A percentile compares a stretch with the other conserved stretches of the same genome.
Conservation (phyloP, 352 stramenopile genomes). For the Globisporangium parvum region DNA sequence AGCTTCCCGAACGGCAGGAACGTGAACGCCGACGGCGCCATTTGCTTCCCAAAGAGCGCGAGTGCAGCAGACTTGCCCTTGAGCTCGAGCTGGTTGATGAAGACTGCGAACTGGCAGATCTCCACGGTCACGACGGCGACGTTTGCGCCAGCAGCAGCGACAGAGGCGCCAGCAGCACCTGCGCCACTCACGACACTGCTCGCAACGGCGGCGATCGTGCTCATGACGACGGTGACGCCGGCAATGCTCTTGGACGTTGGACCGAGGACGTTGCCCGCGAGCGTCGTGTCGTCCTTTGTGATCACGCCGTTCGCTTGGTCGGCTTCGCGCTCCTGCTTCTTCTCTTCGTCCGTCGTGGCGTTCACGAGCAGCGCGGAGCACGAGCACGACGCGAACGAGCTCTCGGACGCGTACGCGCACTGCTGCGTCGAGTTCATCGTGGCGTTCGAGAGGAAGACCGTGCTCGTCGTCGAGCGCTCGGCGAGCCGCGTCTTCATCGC, state of each 20-base stretch:
- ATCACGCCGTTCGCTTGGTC: slow-evolving; percentile 49
- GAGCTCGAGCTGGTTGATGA: slow-evolving; percentile 73
- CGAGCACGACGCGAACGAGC: slow-evolving; percentile 58
- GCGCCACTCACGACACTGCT: slow-evolving; percentile 41
- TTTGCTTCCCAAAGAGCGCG: slow-evolving; percentile 62
- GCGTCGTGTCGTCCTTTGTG: slow-evolving; percentile 55
- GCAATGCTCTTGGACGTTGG: slow-evolving; percentile 65
- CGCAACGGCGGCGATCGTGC: slow-evolving; percentile 62
- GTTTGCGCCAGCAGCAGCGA: slow-evolving; percentile 47
- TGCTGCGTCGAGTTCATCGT: slow-evolving; percentile 53
- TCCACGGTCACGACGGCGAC: slow-evolving; percentile 72
- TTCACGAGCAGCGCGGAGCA: slow-evolving; percentile 58
- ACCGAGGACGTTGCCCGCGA: slow-evolving; percentile 47
- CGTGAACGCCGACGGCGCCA: slow-evolving; percentile 68
- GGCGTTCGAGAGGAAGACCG: slow-evolving; percentile 49
- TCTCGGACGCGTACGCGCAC: slow-evolving; percentile 54
- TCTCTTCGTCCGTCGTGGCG: slow-evolving; percentile 42
- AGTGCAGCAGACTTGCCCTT: slow-evolving; percentile 66
- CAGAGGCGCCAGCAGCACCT: slow-evolving; percentile 35
- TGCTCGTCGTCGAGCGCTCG: slow-evolving; percentile 31
- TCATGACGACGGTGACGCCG: slow-evolving; percentile 63
- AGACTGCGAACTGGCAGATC: slow-evolving; percentile 74
- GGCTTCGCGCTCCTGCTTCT: slow-evolving; percentile 48
- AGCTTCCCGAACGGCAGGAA: slow-evolving; percentile 75
- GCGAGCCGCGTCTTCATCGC: slow-evolving; percentile 34